Base-by-base conservation (phyloP, 768 basidiomycete genomes). In the Boletus rufocinnamomeus region DNA sequence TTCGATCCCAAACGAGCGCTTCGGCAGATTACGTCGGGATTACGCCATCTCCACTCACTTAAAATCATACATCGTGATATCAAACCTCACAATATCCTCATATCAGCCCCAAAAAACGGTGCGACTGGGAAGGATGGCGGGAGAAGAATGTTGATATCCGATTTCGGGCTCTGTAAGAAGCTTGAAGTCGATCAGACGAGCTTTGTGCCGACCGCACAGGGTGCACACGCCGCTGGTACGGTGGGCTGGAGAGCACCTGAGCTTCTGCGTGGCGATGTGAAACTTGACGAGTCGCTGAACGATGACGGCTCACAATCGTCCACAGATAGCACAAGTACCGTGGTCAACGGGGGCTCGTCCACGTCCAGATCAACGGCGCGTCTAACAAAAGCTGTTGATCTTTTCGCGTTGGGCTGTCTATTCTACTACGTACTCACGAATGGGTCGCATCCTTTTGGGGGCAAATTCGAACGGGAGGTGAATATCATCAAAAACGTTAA, bases 11-110 rank as follows among this genome's bases (percentile, higher is more conserved):
- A 97, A 72, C 87, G 86, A 56, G 95, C 95, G 0, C 75, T 98
- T 59, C 81, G 79, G 49, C 93, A 98, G 74, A 88, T 98, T 52
- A 85, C 95, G 9, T 83, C 86, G 34, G 97, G 97, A 17, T 74
- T 99, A 61, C 82, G 88, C 53, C 95, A 98, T 73, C 79, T 99
- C 11, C 95, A 98, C 71, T 89, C 84, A 9, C 84, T 98, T 66
- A 97, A 96, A 75, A 89, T 98, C 57, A 86, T 98, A n/a, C 96
- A 98, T 76, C 85, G 96, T 34, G 96, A 98, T 72, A 97, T 99
- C 74, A 99, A 99, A 69, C 96, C 96, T 6, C 96, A 95, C 72
- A 99, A 99, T 68, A 98, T 99, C 55, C 83, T 99, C 16, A 82
- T 98, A 13, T 92, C 93, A 16, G 78, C 77, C 16, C 83, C 84